phyloP scores from a whole-genome alignment of 129 eudicot genomes.

The Chrysanthemum lavandulifolium region DNA sequence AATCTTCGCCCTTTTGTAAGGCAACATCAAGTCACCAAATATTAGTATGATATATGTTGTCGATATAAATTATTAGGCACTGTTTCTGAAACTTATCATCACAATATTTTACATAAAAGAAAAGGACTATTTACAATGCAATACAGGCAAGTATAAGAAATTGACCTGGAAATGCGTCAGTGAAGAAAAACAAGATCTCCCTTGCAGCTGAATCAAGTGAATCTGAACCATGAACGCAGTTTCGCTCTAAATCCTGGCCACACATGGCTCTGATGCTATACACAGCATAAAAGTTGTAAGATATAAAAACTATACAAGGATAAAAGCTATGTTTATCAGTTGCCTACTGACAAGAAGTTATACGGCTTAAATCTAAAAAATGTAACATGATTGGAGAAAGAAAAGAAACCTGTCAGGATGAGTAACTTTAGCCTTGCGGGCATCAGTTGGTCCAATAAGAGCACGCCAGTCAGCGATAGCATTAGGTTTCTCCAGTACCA shows the following conservation, averaged over 20 bases:
- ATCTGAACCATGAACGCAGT: conserved; percentile 96
- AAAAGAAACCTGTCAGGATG: conserved; percentile 66
- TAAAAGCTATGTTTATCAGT: background rate
- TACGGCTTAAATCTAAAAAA: background rate
- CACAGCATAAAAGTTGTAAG: background rate
- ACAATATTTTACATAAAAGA: too few species aligned
- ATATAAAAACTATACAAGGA: background rate
- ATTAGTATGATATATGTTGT: background rate
- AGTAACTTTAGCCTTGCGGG: conserved; percentile 64
- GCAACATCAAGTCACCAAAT: background rate
- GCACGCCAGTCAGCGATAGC: conserved; percentile 79
- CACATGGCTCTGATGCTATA: conserved; percentile 72
- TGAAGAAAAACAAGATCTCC: conserved; percentile 57
- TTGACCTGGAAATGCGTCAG: conserved; percentile 45
- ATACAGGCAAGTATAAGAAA: conserved; percentile 15
- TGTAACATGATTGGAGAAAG: conserved; percentile 1
- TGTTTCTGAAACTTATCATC: too few species aligned
- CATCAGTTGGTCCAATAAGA: conserved; percentile 71
- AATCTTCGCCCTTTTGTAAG: background rate
- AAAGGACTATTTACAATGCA: background rate
- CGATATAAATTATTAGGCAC: too few species aligned
- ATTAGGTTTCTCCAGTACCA: conserved; percentile 77
- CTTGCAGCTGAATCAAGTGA: conserved; percentile 72
- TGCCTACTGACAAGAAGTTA: background rate
- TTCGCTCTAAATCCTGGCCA: conserved; percentile 40